Evolutionary conservation across 768 basidiomycete species (phyloP), one percentile per base, ranked within the genome.

Genomic region (Panus rudis): DNA sequence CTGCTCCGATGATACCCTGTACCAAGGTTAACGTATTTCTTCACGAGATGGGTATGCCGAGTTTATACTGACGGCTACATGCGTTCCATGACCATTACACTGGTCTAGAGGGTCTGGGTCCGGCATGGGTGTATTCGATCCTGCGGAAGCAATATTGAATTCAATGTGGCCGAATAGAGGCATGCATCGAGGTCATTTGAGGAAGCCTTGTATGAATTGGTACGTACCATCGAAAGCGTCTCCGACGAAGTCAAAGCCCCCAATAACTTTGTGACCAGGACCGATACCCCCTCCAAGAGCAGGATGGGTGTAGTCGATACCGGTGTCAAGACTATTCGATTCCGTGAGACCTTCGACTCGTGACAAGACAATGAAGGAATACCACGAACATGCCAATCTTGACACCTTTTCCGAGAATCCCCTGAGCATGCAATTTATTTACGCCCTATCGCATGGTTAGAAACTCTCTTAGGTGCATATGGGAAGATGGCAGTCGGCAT

Each of bases 351-450:
- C n/a, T n/a, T n/a, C n/a, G n/a, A 39, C 13, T 33, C n/a, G 17
- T n/a, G 13, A 16, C 30, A 39, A 4, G 6, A 19, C 12, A 38
- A 12, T 24, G 27, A 35, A 12, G 2, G 42, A 8, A 22, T 17
- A 12, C 19, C 20, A 50, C 74, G 57, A 44, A 77, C 76, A 84
- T 76, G 47, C 72, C 84, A 42, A 88, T 70, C 52, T 81, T 81
- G 57, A 84, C 65, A 2, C 82, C 82, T 30, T 70, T 70, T 11
- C 85, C 84, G 21, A 68, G 67, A 52, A 78, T 69, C 1, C 80
- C 81, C 47, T 70, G 53, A 4, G 78, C 77, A 54, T 85, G 82
- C 16, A 82, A 66, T 47, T 72, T 75, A 52, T 83, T 76, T 2
- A 83, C 81, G 16, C 79, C 76, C 75, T 78, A 27, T 17, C 26